Conservation (phyloP, 2,329 filamentous ascomycete species). For the Plenodomus tracheiphilus region DNA sequence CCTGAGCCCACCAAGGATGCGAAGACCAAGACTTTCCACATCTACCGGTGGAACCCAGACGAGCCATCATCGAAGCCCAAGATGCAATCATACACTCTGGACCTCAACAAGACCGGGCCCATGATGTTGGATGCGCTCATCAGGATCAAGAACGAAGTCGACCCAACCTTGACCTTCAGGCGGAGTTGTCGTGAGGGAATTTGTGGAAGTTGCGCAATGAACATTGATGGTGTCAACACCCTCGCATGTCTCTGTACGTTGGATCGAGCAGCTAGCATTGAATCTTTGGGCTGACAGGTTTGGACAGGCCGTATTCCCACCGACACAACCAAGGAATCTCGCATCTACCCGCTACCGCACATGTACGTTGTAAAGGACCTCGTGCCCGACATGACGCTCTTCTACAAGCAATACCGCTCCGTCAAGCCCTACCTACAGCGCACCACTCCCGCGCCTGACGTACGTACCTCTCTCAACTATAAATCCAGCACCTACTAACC, state of each 20-base stretch:
- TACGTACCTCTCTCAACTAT: constrained; percentile 54
- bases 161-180: constrained; percentile 94
- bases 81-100: constrained; percentile 94
- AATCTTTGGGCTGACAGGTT: constrained; percentile 11
- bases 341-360: constrained; percentile 97
- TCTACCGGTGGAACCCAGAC: constrained; percentile 99
- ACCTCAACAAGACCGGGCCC: constrained; percentile 97
- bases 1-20: constrained; percentile 60
- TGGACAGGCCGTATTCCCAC: constrained; percentile 83
- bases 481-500: constrained; percentile 17
- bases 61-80: constrained; percentile 86
- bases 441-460: constrained; percentile 79
- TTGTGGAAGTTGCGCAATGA: constrained; percentile 98
- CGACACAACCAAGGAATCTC: constrained; percentile 77
- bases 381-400: constrained; percentile 94
- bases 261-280: neutral
- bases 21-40: constrained; percentile 90
- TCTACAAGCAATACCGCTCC: constrained; percentile 99
- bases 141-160: constrained; percentile 98
- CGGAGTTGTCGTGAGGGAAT: constrained; percentile 97
- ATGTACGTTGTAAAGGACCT: constrained; percentile 99
- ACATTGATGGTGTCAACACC: constrained; percentile 98
- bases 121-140: constrained; percentile 98
- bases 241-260: constrained; percentile 92
- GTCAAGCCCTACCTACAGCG: constrained; percentile 98